Percentiles rank a stretch among this genome's conserved stretches.
Conservation (phyloP, 108 stramenopile genomes). For the Seminavis robusta region DNA sequence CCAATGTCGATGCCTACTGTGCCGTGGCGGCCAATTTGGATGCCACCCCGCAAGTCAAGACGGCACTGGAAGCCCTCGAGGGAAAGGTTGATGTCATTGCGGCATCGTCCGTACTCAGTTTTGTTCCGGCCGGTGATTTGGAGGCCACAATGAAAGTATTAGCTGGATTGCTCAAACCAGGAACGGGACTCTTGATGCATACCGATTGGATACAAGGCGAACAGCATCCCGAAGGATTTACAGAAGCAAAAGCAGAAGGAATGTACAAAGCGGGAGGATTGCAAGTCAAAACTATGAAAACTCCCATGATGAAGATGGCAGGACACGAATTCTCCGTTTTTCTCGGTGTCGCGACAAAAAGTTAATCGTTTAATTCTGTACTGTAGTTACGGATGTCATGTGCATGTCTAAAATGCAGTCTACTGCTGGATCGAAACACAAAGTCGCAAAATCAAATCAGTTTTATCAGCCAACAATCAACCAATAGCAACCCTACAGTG, state of each 20-base stretch:
- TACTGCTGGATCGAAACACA: too few relatives aligned
- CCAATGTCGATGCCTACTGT: constrained; percentile 27
- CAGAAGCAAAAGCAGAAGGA: constrained; percentile 15
- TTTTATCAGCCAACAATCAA: too few relatives aligned
- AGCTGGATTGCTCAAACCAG: constrained; percentile 23
- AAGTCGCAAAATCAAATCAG: too few relatives aligned
- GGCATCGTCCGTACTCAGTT: constrained; percentile 40
- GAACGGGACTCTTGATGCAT: constrained; percentile 28
- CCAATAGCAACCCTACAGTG: too few relatives aligned
- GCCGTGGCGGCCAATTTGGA: constrained; percentile 14
- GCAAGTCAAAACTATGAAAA: neutral
- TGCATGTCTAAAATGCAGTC: too few relatives aligned
- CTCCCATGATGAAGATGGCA: neutral
- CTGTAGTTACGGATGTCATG: too few relatives aligned
- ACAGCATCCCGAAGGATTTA: constrained; percentile 14
- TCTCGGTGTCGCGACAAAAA: constrained; percentile 13
- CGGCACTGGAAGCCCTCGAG: constrained; percentile 1
- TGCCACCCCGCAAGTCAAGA: neutral
- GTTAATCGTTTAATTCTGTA: too few relatives aligned
- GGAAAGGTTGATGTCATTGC: constrained; percentile 34
- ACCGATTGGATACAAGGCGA: constrained; percentile 34
- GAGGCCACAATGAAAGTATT: constrained; percentile 25
- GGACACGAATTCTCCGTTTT: constrained; percentile 8
- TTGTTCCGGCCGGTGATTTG: constrained; percentile 31
- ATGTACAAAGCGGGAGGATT: constrained; percentile 21